Evolutionary conservation across 768 basidiomycete species (phyloP).

Genomic region (Suillus variegatus): DNA sequence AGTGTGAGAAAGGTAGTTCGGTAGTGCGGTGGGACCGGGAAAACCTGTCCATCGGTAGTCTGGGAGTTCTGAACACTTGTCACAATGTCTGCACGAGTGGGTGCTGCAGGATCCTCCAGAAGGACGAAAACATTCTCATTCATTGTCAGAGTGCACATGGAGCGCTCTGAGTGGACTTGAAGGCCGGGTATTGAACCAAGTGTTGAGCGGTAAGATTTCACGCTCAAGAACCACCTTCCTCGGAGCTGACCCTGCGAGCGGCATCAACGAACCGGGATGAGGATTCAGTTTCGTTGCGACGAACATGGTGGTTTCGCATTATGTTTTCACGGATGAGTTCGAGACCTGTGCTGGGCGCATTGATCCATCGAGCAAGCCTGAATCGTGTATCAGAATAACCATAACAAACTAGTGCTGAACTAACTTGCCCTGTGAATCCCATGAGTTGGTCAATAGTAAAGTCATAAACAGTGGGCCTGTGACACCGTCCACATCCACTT

Average conservation of each 20-base stretch:
- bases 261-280: constrained; percentile 18
- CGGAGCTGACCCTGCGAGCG: constrained; percentile 52
- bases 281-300: constrained; percentile 20
- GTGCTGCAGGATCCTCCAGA: constrained; percentile 75
- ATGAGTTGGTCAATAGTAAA: constrained; percentile 30
- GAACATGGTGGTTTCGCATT: constrained; percentile 64
- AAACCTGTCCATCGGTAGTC: constrained; percentile 14
- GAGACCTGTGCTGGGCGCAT: constrained; percentile 74
- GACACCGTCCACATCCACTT: constrained; percentile 13
- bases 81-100: constrained; percentile 60
- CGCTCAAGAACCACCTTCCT: constrained; percentile 69
- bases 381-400: constrained; percentile 7
- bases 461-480: constrained; percentile 13
- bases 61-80: constrained; percentile 34
- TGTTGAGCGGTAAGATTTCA: constrained; percentile 77
- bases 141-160: constrained; percentile 78
- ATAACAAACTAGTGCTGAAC: neutral
- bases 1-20: constrained; percentile 78
- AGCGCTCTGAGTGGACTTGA: constrained; percentile 58
- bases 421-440: constrained; percentile 64
- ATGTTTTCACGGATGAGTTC: constrained; percentile 72
- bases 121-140: constrained; percentile 79
- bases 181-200: constrained; percentile 55
- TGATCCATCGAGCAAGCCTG: constrained; percentile 80
- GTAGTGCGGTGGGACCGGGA: constrained; percentile 52